Percentiles rank a stretch among this genome's conserved stretches.
These are phyloP conservation scores for Alternaria sp. DNA, from an alignment of 2,329 filamentous ascomycete genomes.

Conservation along the genomic window DNA sequence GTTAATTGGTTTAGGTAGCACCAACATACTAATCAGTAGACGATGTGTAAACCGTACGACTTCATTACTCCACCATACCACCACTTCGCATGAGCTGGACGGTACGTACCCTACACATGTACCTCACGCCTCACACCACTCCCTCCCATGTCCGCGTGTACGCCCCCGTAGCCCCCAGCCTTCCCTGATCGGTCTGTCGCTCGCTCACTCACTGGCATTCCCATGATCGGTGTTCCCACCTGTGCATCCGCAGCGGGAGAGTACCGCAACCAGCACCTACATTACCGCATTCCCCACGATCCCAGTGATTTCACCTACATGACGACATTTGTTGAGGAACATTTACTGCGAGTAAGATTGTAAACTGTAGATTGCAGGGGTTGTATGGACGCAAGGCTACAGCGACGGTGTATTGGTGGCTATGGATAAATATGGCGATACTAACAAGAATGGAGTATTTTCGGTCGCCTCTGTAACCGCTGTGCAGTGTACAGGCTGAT, in stretches of 20 bases:
- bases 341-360: slow-evolving; percentile 4
- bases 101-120: background rate
- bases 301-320: slow-evolving; percentile 1
- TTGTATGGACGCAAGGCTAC: slow-evolving; percentile 1
- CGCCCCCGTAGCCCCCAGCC: background rate
- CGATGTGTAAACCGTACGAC: background rate
- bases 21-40: background rate
- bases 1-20: background rate
- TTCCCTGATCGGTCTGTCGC: slow-evolving; percentile 5
- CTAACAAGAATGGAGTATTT: background rate
- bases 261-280: slow-evolving; percentile 11
- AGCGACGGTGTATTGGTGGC: background rate
- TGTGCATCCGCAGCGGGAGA: slow-evolving; percentile 15
- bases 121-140: background rate
- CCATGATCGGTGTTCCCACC: slow-evolving; percentile 20
- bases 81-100: background rate
- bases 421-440: background rate
- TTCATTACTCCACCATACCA: background rate
- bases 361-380: background rate
- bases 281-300: slow-evolving; percentile 8
- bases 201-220: background rate
- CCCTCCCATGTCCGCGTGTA: background rate
- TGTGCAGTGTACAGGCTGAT: background rate
- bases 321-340: slow-evolving; percentile 3
- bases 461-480: background rate